Percentiles rank a stretch among this genome's conserved stretches.
These are phyloP conservation scores for Skeletonema marinoi DNA, from an alignment of 108 stramenopile genomes.

Conservation along the genomic window DNA sequence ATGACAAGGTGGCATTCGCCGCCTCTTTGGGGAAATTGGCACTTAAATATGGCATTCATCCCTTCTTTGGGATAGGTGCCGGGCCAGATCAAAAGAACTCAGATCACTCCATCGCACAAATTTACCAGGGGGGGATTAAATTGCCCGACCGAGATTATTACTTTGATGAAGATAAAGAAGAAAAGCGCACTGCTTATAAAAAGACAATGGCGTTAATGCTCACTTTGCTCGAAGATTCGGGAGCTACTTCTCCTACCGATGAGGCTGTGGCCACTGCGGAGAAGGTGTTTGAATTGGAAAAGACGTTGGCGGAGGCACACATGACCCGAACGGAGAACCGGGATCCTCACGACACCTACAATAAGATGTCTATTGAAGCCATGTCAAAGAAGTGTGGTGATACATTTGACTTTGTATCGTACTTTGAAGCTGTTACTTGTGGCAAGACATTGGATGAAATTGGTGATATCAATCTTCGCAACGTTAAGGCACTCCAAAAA, in stretches of 20 bases:
- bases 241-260: constrained; percentile 19
- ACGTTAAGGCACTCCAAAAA: constrained; percentile 53
- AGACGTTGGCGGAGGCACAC: constrained; percentile 59
- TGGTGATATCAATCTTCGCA: constrained; percentile 75
- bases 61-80: constrained; percentile 61
- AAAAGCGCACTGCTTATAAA: constrained; percentile 61
- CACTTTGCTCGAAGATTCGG: constrained; percentile 44
- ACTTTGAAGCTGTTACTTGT: constrained; percentile 52
- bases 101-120: constrained; percentile 54
- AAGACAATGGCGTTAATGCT: constrained; percentile 63
- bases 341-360: constrained; percentile 75
- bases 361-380: constrained; percentile 62
- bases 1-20: constrained; percentile 40
- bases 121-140: constrained; percentile 70
- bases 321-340: constrained; percentile 84
- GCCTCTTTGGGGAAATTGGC: constrained; percentile 45
- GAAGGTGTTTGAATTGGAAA: constrained; percentile 56
- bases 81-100: constrained; percentile 69
- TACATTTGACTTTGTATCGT: constrained; percentile 57
- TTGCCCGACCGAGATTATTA: constrained; percentile 86
- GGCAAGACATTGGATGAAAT: constrained; percentile 46
- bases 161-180: constrained; percentile 84
- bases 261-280: constrained; percentile 34
- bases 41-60: constrained; percentile 18
- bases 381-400: constrained; percentile 29